Evolutionary conservation across 2,329 filamentous ascomycete genomes (phyloP), one percentile per base, ranked within the genome.

Genomic region (Gaeumannomyces tritici): DNA sequence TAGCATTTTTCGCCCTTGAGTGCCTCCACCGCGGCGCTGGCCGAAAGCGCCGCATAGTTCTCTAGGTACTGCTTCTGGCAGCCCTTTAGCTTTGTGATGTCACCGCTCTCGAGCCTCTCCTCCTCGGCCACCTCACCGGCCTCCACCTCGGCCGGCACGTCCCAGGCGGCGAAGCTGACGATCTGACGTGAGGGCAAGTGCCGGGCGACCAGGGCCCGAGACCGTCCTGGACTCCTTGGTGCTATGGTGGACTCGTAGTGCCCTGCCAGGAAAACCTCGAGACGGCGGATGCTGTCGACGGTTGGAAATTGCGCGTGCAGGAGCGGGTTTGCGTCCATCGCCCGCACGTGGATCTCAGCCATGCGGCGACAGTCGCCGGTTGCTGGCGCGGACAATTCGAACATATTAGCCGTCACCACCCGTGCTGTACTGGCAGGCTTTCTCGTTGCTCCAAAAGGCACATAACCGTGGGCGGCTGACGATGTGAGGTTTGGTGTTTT

Each of bases 261-360:
- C 33, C 64, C 66, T 28, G 63, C 64, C 33, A 78, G 65, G 67
- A 70, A 76, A 5, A 59, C 63, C 51, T 65, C 67, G 26, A 76
- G 69, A 8, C 69, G 71, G 11, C 60, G 62, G 33, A 72, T 67
- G 57, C 70, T 71, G 21, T 70, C 67, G 8, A 65, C 60, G 8
- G 69, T 72, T 18, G 76, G 75, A 61, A 77, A 77, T 64, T 78
- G 74, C 1, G 73, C 73, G 62, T 76, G 74, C 57, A 76, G 72
- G 28, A 78, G 64, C 15, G 71, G 64, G 65, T 78, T 77, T 51
- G 67, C 63, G 57, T 74, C 69, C 76, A 77, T 78, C 57, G 76
- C 74, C 11, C 67, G 64, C 21, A 78, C 64, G 64, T 77, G 76
- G 61, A 76, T 71, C 35, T 67, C 66, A 26, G 69, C 70, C 57